phyloP scores from a whole-genome alignment of 2,329 filamentous ascomycete species.

The Venturiaceae sp. region DNA sequence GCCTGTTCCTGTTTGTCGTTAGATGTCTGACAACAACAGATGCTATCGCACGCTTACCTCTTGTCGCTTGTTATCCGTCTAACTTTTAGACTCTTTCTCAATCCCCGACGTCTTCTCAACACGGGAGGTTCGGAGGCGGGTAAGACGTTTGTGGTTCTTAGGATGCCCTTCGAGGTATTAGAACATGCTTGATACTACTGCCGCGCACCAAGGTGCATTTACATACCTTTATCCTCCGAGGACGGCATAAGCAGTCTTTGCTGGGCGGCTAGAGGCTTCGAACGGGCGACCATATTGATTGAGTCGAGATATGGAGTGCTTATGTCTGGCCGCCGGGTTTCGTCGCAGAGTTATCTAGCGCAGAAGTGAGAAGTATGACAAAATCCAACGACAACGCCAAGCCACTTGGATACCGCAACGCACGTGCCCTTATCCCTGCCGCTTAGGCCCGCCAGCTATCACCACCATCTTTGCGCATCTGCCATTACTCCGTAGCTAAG shows the following conservation, averaged over 20 bases:
- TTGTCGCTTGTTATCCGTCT: conserved; percentile 10
- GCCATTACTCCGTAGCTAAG: conserved; percentile 1
- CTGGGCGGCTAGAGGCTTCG: conserved; percentile 11
- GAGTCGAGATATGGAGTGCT: conserved; percentile 11
- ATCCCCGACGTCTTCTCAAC: conserved; percentile 9
- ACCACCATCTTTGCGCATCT: conserved; percentile 5
- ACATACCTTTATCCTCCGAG: conserved; percentile 8
- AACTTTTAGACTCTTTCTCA: conserved; percentile 7
- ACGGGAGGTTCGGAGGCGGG: conserved; percentile 6
- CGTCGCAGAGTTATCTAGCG: conserved; percentile 12
- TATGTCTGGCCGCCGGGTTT: conserved; percentile 12
- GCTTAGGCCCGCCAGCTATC: not conserved
- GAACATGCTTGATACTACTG: conserved; percentile 8
- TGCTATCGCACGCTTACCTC: conserved; percentile 8
- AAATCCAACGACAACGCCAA: conserved; percentile 11
- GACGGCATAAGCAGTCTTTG: conserved; percentile 9
- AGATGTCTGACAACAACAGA: conserved; percentile 8
- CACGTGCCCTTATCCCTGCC: conserved; percentile 8
- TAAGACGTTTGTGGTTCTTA: conserved; percentile 6
- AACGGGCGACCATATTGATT: conserved; percentile 10
- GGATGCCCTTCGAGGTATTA: conserved; percentile 11
- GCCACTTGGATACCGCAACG: conserved; percentile 10
- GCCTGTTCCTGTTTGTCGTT: conserved; percentile 8
- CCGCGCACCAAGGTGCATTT: conserved; percentile 6
- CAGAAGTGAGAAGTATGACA: conserved; percentile 10